A percentile compares a stretch with the other conserved stretches of the same genome.
phyloP scores from a whole-genome alignment of 306 rosid genomes.

The Begonia peltatifolia region DNA sequence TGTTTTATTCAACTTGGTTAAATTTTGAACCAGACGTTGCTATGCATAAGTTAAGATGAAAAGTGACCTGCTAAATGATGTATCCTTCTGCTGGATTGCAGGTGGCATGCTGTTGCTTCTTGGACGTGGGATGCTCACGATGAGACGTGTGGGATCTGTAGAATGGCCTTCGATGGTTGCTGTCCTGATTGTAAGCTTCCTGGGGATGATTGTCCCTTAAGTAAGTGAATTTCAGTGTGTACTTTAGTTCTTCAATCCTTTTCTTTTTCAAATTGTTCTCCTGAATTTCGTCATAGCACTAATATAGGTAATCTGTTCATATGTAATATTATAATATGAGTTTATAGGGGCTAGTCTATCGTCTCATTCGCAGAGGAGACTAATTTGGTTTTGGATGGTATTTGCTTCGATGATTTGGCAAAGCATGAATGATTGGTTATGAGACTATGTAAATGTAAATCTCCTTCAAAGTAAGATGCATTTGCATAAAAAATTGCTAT shows the following conservation, averaged over 20 bases:
- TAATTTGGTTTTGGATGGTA: no score
- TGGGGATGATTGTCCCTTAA: conserved; percentile 81
- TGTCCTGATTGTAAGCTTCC: conserved; percentile 91
- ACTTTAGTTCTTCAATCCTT: background rate
- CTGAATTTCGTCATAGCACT: background rate
- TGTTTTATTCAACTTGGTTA: no score
- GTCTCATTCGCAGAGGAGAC: no score
- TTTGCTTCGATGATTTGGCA: no score
- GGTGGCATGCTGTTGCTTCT: conserved; percentile 85
- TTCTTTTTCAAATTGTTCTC: background rate
- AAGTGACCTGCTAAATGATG: background rate
- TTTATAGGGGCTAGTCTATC: no score
- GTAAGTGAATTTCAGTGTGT: conserved; percentile 28
- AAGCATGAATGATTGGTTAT: no score
- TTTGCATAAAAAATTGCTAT: no score
- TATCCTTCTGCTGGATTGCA: conserved; percentile 9
- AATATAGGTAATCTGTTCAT: background rate
- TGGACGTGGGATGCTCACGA: conserved; percentile 98
- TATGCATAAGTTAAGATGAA: no score
- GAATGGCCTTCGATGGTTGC: conserved; percentile 95
- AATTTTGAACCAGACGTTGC: no score
- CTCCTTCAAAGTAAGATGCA: no score
- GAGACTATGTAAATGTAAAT: no score
- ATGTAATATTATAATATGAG: background rate
- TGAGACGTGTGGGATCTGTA: conserved; percentile 87